Base-by-base conservation (phyloP, 345 rosid genomes). In the Hibiscus tridactylites region DNA sequence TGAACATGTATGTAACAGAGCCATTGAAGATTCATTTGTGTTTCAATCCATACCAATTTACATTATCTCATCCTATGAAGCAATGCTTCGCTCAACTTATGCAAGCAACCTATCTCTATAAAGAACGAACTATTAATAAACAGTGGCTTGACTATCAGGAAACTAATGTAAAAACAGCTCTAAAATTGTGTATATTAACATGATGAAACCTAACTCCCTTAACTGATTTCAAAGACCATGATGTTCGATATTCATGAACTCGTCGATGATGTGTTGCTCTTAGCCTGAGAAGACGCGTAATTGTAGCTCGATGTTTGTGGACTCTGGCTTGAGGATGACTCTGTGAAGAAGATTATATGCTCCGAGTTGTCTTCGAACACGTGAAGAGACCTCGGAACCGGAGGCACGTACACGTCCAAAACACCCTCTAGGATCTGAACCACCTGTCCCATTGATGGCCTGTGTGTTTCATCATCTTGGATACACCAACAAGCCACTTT, bases 351-450 rank as follows among this genome's bases (percentile, higher is more conserved):
- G 15, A 88, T 59, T 0, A 83, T 65, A 15, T 72, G 52, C 57
- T 84, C 88, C 65, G 75, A 74, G 52, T 52, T 72, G 21, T 78
- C 79, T 3, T 28, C 77, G 57, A 82, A 74, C 74, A 84, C 82
- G 69, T 83, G 86, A 9, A 93, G 87, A 47, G 85, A 79, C 79
- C 90, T 86, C 3, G 93, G 97, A 64, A 83, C 49, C 1, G 88
- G 89, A 13, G 96, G 91, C 16, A 73, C 13, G 73, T 76, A 80
- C 72, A 91, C 90, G 35, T 83, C 90, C 78, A 83, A 73, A 19
- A 89, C 82, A 64, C 92, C 90, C 70, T 91, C 97, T 6, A 93
- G 92, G 62, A 91, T 85, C 80, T 89, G 98, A 81, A 91, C 98
- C 9, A 91, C 81, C 77, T 89, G 96, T 24, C 93, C 85, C 93